Conservation (phyloP, 2,329 filamentous ascomycete species). For the Fusarium nisikadoi region DNA sequence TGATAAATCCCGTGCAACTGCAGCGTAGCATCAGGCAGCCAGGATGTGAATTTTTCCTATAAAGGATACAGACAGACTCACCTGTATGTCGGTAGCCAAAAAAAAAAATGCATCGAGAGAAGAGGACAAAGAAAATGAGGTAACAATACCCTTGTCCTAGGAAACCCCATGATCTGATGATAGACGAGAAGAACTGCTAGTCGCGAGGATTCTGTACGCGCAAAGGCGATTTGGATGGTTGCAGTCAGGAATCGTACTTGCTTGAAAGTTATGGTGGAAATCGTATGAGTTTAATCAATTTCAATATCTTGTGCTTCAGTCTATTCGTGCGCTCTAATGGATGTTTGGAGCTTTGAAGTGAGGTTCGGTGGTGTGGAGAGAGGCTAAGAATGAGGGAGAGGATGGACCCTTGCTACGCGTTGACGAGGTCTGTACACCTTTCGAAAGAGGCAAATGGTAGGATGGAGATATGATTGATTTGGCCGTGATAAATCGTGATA, state of each 20-base stretch:
- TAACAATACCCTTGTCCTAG: background rate
- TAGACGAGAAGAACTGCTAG: background rate
- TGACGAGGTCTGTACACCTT: constrained; percentile 38
- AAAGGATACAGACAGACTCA: background rate
- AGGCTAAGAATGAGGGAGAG: constrained; percentile 19
- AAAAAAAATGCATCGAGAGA: background rate
- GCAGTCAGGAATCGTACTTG: background rate
- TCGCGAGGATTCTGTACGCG: background rate
- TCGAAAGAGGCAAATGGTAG: background rate
- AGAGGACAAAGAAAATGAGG: background rate
- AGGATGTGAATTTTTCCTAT: background rate
- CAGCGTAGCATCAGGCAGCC: background rate
- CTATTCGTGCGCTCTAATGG: constrained; percentile 16
- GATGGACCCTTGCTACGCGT: constrained; percentile 34
- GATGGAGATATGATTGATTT: background rate
- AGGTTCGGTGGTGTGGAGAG: constrained; percentile 37
- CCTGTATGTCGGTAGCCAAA: background rate
- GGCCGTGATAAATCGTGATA: background rate
- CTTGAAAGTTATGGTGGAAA: background rate
- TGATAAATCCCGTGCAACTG: constrained; percentile 7
- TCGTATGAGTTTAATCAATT: constrained; percentile 2
- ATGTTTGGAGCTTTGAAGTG: background rate
- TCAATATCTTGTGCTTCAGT: background rate
- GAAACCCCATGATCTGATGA: constrained; percentile 29
- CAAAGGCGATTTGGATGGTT: background rate